Percentiles rank a stretch among this genome's conserved stretches.
Evolutionary conservation across 208 protist species (phyloP).

Genomic region (Crithidia sp.): DNA sequence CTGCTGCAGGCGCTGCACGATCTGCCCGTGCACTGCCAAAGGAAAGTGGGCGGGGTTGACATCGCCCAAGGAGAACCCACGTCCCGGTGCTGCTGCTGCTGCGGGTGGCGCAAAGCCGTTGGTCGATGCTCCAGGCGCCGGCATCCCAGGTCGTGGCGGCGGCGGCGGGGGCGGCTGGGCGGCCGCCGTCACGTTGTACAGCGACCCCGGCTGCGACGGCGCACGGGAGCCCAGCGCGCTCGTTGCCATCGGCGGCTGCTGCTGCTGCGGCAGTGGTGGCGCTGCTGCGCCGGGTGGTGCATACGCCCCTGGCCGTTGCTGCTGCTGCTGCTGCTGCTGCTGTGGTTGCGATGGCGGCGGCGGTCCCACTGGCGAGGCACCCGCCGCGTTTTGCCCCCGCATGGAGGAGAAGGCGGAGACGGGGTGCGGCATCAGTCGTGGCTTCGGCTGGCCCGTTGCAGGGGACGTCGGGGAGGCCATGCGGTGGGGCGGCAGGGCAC

Average conservation of each 20-base stretch:
- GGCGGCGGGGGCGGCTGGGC: slow-evolving; percentile 5
- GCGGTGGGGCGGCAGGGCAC: slow-evolving; percentile 18
- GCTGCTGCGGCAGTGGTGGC: slow-evolving; percentile 13
- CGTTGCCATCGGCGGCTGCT: slow-evolving; percentile 8
- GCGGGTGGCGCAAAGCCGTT: slow-evolving; percentile 4
- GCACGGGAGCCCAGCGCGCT: slow-evolving; percentile 8
- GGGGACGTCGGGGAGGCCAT: slow-evolving; percentile 3
- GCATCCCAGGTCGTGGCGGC: slow-evolving; percentile 12
- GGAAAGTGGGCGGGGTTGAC: slow-evolving; percentile 22
- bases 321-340: slow-evolving; percentile 8
- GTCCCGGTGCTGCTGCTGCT: not conserved
- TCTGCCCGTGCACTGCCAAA: slow-evolving; percentile 24
- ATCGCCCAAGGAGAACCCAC: not conserved
- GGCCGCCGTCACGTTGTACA: slow-evolving; percentile 33
- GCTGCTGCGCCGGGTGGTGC: slow-evolving; percentile 1
- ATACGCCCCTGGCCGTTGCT: slow-evolving; percentile 5
- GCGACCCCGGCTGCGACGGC: slow-evolving; percentile 26
- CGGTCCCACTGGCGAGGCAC: not conserved
- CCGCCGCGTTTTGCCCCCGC: slow-evolving; percentile 5
- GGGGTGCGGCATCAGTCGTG: slow-evolving; percentile 73
- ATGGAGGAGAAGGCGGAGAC: slow-evolving; percentile 70
- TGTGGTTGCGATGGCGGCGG: slow-evolving; percentile 21
- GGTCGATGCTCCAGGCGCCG: not conserved
- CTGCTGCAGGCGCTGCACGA: slow-evolving; percentile 45
- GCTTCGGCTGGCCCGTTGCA: slow-evolving; percentile 33